These are phyloP conservation scores for Albatrellus sp. DNA, from an alignment of 1,284 basidiomycete genomes.

Conservation along the genomic window DNA sequence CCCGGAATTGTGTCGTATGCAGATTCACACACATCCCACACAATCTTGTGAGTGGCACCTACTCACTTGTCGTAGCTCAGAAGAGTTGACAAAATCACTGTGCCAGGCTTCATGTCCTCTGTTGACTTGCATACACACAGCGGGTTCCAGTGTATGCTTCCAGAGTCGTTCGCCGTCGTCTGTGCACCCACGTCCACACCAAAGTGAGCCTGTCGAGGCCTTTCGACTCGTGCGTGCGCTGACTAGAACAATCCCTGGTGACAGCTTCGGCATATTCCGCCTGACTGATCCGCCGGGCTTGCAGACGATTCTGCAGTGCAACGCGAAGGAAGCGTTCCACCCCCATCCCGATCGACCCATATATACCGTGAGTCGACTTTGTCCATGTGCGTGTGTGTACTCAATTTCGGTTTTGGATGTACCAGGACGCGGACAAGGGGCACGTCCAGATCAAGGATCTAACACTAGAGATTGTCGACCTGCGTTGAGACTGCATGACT, in stretches of 20 bases:
- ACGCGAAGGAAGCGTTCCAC: conserved; percentile 66
- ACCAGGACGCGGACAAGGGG: conserved; percentile 63
- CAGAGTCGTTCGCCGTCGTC: conserved; percentile 85
- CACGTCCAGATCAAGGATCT: conserved; percentile 69
- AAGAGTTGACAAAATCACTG: neutral
- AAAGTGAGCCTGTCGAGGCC: conserved; percentile 38
- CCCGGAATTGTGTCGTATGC: neutral
- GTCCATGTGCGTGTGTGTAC: neutral
- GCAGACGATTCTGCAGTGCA: conserved; percentile 55
- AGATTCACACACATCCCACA: conserved; percentile 90
- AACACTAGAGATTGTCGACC: conserved; percentile 60
- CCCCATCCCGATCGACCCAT: conserved; percentile 72
- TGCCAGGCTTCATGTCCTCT: conserved; percentile 73
- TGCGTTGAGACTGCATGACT: conserved; percentile 26
- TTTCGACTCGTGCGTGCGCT: conserved; percentile 3
- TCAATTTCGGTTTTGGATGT: neutral
- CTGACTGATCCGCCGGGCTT: conserved; percentile 78
- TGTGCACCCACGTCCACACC: conserved; percentile 74
- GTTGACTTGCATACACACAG: conserved; percentile 85
- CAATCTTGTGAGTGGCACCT: conserved; percentile 54
- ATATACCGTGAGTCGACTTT: conserved; percentile 51
- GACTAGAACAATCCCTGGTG: neutral
- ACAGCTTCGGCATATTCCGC: conserved; percentile 76
- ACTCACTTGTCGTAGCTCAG: neutral
- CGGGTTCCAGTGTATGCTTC: conserved; percentile 76